Percentiles rank a stretch among this genome's conserved stretches.
Conservation (phyloP, 192 early-diverging fungal genomes). For the Backusella macrospora region DNA sequence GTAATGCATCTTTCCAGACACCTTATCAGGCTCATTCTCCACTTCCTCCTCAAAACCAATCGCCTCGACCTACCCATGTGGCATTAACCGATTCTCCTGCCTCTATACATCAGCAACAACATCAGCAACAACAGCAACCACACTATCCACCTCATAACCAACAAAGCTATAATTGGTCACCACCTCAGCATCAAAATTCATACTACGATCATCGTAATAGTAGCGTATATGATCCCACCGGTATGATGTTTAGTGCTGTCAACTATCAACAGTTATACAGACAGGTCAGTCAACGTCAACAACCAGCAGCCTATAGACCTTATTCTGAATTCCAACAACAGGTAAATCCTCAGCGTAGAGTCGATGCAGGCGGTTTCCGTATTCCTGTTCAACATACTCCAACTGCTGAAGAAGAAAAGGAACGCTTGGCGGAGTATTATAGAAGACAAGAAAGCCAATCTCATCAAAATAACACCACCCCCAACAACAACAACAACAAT, state of each 20-base stretch:
- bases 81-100: conserved; percentile 16
- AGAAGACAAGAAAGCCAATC: conserved; percentile 18
- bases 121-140: background rate
- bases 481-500: too few relatives aligned
- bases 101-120: conserved; percentile 14
- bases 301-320: conserved; percentile 23
- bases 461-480: background rate
- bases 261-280: conserved; percentile 42
- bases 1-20: background rate
- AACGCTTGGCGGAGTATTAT: conserved; percentile 30
- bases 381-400: conserved; percentile 18
- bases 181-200: background rate
- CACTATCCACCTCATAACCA: conserved; percentile 15
- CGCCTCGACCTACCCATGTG: conserved; percentile 8
- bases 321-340: conserved; percentile 44
- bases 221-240: background rate
- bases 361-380: conserved; percentile 37
- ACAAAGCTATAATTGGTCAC: background rate
- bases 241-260: background rate
- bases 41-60: conserved; percentile 15
- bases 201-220: conserved; percentile 2
- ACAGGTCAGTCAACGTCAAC: conserved; percentile 29
- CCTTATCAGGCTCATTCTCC: conserved; percentile 25
- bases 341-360: conserved; percentile 19
- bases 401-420: conserved; percentile 37